Evolutionary conservation across 2,329 filamentous ascomycete species (phyloP).

Genomic region (Waltergamsia citrina): DNA sequence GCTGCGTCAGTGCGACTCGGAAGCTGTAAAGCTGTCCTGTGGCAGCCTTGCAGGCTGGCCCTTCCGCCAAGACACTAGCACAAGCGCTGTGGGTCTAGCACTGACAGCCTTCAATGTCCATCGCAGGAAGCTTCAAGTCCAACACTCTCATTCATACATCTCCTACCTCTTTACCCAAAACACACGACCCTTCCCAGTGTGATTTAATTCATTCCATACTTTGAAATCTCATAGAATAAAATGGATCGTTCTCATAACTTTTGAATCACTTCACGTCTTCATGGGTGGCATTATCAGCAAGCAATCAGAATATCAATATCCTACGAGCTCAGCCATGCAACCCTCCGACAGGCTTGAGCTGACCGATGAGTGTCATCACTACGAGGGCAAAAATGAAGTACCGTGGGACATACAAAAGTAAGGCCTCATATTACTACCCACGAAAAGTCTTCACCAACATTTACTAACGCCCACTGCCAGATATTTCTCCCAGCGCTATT

Average conservation of each 20-base stretch:
- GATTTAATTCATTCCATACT: no score
- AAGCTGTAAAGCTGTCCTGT: not conserved
- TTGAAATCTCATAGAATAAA: no score
- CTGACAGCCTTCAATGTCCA: no score
- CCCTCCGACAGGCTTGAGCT: conserved; percentile 37
- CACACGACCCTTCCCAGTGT: no score
- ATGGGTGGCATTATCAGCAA: conserved; percentile 2
- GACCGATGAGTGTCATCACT: conserved; percentile 65
- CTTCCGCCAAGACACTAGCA: conserved; percentile 1
- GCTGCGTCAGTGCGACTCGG: not conserved
- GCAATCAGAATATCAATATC: not conserved
- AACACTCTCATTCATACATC: no score
- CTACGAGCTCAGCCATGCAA: conserved; percentile 22
- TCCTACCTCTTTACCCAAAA: no score
- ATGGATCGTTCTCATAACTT: no score
- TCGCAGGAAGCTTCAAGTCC: no score
- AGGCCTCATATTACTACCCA: conserved; percentile 9
- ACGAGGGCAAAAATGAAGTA: conserved; percentile 59
- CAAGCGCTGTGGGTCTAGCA: no score
- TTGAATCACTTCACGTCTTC: no score
- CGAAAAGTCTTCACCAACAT: not conserved
- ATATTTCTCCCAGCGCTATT: conserved; percentile 85
- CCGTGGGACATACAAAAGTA: conserved; percentile 82
- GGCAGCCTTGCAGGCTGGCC: conserved; percentile 1
- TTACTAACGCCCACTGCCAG: conserved; percentile 29